A percentile compares a stretch with the other conserved stretches of the same genome.
These are phyloP conservation scores for Zizania latifolia DNA, from an alignment of 176 grass and related monocot genomes.

Conservation along the genomic window DNA sequence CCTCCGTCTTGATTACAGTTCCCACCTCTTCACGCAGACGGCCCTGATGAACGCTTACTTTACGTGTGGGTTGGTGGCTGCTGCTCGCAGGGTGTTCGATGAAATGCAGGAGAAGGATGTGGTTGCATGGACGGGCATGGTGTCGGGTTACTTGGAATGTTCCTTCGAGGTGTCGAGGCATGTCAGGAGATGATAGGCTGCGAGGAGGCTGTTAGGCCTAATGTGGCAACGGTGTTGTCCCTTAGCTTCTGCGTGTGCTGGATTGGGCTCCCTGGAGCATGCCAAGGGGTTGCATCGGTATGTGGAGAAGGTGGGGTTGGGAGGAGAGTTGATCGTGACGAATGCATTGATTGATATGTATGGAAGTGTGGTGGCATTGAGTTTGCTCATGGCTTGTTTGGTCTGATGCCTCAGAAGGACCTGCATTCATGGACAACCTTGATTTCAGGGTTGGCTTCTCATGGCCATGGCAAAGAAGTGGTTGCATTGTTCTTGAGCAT, in stretches of 20 bases:
- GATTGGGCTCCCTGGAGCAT: conserved; percentile 42
- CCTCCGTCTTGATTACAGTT: conserved; percentile 22
- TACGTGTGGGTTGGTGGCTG: background rate
- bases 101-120: conserved; percentile 42
- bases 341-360: conserved; percentile 57
- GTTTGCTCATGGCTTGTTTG: conserved; percentile 34
- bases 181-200: conserved; percentile 36
- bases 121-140: conserved; percentile 48
- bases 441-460: conserved; percentile 52
- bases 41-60: conserved; percentile 32
- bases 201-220: conserved; percentile 18
- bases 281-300: conserved; percentile 46
- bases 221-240: conserved; percentile 38
- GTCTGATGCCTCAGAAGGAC: conserved; percentile 47
- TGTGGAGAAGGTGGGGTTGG: conserved; percentile 44
- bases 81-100: conserved; percentile 29
- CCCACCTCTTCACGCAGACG: conserved; percentile 41
- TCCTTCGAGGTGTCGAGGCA: conserved; percentile 17
- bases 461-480: conserved; percentile 42
- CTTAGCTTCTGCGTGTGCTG: conserved; percentile 30
- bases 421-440: conserved; percentile 61
- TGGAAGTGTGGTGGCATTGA: conserved; percentile 50
- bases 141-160: conserved; percentile 28
- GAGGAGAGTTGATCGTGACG: conserved; percentile 39
- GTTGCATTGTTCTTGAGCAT: conserved; percentile 42